Evolutionary conservation across 306 rosid species (phyloP).

Genomic region (Citrullus amarus): DNA sequence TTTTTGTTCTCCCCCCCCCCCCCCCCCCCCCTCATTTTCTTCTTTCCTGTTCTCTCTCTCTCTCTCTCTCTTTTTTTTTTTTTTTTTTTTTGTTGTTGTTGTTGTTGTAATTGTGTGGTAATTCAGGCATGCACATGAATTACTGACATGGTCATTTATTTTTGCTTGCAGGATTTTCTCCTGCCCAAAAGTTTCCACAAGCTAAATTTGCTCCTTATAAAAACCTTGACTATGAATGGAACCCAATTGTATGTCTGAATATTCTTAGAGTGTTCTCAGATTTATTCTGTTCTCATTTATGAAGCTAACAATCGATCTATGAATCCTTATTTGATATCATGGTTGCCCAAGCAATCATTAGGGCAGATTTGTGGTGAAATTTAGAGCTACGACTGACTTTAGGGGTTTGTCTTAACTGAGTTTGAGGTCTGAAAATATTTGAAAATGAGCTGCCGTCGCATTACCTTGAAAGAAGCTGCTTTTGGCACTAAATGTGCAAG

Average conservation of each 20-base stretch:
- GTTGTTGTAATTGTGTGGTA: not conserved
- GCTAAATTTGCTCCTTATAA: conserved; percentile 60
- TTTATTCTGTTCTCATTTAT: conserved; percentile 10
- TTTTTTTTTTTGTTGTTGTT: not conserved
- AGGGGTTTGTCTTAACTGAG: not conserved
- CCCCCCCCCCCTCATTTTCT: not conserved
- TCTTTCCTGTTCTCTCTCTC: not conserved
- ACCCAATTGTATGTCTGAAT: conserved; percentile 49
- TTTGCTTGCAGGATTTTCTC: conserved; percentile 64
- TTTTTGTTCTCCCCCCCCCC: not conserved
- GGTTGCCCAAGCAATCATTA: not conserved
- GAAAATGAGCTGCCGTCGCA: not conserved
- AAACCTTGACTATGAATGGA: conserved; percentile 60
- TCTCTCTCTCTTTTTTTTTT: too few species aligned
- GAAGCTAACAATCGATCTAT: not conserved
- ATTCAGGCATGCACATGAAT: not conserved
- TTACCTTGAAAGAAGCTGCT: not conserved
- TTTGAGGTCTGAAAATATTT: not conserved
- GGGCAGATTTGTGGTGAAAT: not conserved
- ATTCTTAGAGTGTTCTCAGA: not conserved
- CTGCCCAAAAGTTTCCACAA: conserved; percentile 74
- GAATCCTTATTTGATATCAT: not conserved
- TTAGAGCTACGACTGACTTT: not conserved
- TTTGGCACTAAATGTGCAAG: not conserved
- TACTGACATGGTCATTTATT: conserved; percentile 19